Conservation (phyloP, 148 eudicot species). For the Rhododendron williamsianum region DNA sequence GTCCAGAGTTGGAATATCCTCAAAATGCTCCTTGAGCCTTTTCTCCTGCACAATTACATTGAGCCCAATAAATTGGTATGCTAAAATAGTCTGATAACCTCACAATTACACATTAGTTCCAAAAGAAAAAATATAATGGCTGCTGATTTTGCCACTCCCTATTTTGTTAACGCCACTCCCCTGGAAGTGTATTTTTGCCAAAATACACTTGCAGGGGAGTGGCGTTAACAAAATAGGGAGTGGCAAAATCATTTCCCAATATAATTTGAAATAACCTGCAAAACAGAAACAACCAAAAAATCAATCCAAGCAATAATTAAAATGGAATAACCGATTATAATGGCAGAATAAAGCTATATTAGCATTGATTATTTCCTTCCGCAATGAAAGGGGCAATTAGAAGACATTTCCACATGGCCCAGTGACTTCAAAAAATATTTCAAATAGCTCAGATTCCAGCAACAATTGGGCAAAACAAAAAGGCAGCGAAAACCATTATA, state of each 20-base stretch:
- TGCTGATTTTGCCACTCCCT: too few relatives aligned
- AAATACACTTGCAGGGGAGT: too few relatives aligned
- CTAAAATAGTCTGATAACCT: neutral
- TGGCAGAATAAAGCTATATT: neutral
- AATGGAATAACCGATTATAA: neutral
- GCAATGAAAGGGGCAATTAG: neutral
- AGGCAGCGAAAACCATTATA: neutral
- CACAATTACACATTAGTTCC: neutral
- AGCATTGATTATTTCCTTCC: neutral
- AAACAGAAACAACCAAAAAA: neutral
- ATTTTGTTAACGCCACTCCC: too few relatives aligned
- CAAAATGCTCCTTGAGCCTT: slow-evolving; percentile 69
- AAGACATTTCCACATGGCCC: neutral
- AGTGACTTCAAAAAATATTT: neutral
- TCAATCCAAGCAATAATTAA: neutral
- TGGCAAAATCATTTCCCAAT: too few relatives aligned
- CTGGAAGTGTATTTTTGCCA: too few relatives aligned
- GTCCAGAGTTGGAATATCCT: slow-evolving; percentile 76
- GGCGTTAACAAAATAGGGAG: too few relatives aligned
- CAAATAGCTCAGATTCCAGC: neutral
- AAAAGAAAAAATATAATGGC: neutral
- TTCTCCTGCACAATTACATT: slow-evolving; percentile 51
- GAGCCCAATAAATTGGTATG: neutral
- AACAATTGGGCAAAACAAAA: neutral
- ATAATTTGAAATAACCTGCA: neutral